Base-by-base conservation (phyloP, 2,329 filamentous ascomycete genomes). In the Aspergillus tamarii region DNA sequence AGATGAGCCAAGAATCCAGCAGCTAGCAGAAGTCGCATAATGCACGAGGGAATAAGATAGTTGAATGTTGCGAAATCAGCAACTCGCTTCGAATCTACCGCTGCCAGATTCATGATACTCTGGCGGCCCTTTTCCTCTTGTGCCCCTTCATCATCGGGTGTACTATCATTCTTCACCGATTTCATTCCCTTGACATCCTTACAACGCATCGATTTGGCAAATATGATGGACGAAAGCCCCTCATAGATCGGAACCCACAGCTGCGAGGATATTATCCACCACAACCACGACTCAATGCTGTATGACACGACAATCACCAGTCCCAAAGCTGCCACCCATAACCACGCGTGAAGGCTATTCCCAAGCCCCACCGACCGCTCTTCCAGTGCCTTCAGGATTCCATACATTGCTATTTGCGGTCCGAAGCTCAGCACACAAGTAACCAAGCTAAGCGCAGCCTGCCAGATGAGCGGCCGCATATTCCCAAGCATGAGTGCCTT, bases 41-140 rank as follows among this genome's bases (percentile, higher is more conserved):
- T 62, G 57, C 86, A 87, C 43, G 85, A 85, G 3, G 87, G 80
- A 68, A 93, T 88, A 59, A 88, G 81, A 72, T 88, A 87, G 69
- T 90, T 89, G 73, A 84, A 90, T 4, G 85, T 82, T 30, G 83
- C 82, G 70, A 92, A 92, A 60, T 91, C 87, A 0, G 89, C 82
- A 41, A 94, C 83, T 43, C 90, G 85, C 70, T 88, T 87, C 9
- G 87, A 82, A 75, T 94, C 91, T 8, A 94, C 88, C n/a, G 89
- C 90, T 52, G 93, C 88, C 39, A 93, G 81, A 73, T 94, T 94
- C 61, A 93, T 89, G 4, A 90, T 90, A 61, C 86, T 88, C 76
- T 94, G 91, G 65, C 85, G 83, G 30, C 86, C 85, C 76, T 89
- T 85, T 67, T 88, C 82, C 60, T 71, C 81, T 72, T 72, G 77